These are phyloP conservation scores for Schizophyllum commune DNA, from an alignment of 1,284 basidiomycete species.

Conservation along the genomic window DNA sequence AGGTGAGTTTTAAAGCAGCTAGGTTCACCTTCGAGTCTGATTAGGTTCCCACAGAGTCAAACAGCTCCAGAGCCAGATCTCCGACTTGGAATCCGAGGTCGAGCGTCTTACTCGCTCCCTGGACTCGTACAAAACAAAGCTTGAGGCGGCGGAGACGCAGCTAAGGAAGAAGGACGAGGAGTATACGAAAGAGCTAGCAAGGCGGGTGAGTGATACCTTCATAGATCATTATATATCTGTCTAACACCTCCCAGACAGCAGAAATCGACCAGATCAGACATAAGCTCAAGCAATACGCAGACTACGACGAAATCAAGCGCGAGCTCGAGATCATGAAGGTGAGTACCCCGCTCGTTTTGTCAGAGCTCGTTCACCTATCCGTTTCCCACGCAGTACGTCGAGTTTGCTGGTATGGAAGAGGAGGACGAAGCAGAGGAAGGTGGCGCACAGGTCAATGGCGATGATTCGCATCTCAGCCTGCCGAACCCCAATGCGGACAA, in stretches of 20 bases:
- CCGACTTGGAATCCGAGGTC: conserved; percentile 68
- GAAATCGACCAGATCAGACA: conserved; percentile 65
- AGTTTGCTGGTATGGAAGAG: conserved; percentile 82
- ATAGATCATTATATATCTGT: neutral
- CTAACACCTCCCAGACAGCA: conserved; percentile 25
- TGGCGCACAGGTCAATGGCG: conserved; percentile 36
- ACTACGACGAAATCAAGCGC: conserved; percentile 95
- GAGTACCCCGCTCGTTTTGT: conserved; percentile 9
- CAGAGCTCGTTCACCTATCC: conserved; percentile 1
- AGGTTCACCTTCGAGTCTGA: neutral
- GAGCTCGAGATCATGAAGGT: conserved; percentile 98
- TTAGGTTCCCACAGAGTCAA: conserved; percentile 44
- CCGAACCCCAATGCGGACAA: conserved; percentile 86
- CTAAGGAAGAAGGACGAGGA: conserved; percentile 56
- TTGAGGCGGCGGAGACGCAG: conserved; percentile 40
- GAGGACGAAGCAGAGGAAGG: conserved; percentile 49
- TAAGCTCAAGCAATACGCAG: conserved; percentile 65
- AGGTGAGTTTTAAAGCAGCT: conserved; percentile 34
- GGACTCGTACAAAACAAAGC: conserved; percentile 59
- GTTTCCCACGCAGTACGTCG: conserved; percentile 64
- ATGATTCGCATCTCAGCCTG: conserved; percentile 50
- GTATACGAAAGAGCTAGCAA: conserved; percentile 48
- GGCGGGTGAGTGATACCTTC: conserved; percentile 33
- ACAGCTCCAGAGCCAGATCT: conserved; percentile 62
- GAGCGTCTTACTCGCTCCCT: conserved; percentile 62